phyloP scores from a whole-genome alignment of 345 rosid species.

The Schrenkiella parvula region DNA sequence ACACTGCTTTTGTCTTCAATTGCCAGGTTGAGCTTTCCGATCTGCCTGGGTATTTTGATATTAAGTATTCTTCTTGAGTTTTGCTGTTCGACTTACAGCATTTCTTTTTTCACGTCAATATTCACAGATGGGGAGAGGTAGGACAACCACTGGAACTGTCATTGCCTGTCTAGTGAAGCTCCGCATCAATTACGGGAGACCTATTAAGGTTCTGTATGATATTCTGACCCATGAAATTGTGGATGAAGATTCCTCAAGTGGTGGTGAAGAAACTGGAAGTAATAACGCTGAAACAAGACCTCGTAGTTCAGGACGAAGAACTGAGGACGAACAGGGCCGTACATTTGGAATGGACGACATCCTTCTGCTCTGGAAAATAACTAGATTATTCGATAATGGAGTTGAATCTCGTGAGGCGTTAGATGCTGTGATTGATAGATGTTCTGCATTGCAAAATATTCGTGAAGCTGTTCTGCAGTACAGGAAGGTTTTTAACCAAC shows the following conservation, averaged over 20 bases:
- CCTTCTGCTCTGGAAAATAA: conserved; percentile 80
- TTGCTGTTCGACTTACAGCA: neutral
- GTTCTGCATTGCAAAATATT: conserved; percentile 93
- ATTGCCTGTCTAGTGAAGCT: conserved; percentile 96
- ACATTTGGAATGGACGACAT: conserved; percentile 92
- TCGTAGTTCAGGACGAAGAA: conserved; percentile 30
- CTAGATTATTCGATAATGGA: conserved; percentile 88
- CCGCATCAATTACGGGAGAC: conserved; percentile 82
- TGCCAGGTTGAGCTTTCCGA: conserved; percentile 66
- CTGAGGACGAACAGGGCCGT: conserved; percentile 48
- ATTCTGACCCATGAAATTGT: conserved; percentile 54
- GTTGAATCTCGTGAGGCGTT: conserved; percentile 88
- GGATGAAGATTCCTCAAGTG: conserved; percentile 80
- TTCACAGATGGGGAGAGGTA: conserved; percentile 95
- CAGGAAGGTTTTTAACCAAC: conserved; percentile 85
- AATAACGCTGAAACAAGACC: conserved; percentile 37
- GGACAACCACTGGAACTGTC: conserved; percentile 99
- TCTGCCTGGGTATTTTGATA: conserved; percentile 5
- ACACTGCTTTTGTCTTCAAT: conserved; percentile 92
- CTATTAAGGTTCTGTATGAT: conserved; percentile 59
- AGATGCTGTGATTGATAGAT: conserved; percentile 90
- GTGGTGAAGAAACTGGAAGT: conserved; percentile 83
- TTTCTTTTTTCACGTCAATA: conserved; percentile 14
- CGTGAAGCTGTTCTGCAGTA: conserved; percentile 90
- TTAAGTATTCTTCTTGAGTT: neutral